Evolutionary conservation across 2,329 filamentous ascomycete genomes (phyloP).

Genomic region (Arthrobotrys megalospora): DNA sequence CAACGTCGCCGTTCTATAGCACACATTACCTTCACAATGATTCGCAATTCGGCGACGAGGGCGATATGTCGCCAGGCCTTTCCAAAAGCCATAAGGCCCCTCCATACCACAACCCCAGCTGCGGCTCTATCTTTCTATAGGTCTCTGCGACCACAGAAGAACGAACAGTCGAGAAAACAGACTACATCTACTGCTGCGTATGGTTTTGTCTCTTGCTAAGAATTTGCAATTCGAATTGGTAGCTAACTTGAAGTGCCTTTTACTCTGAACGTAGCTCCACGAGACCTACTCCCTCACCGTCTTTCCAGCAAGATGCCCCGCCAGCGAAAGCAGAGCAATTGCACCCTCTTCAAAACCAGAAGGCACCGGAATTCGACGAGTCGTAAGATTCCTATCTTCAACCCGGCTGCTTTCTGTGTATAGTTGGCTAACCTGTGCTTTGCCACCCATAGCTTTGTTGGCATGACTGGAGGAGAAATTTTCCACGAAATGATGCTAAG

Average conservation of each 20-base stretch:
- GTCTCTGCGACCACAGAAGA: conserved; percentile 62
- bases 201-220: conserved; percentile 65
- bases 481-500: conserved; percentile 99
- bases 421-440: conserved; percentile 34
- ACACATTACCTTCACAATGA: conserved; percentile 31
- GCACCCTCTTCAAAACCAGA: conserved; percentile 77
- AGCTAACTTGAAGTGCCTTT: conserved; percentile 26
- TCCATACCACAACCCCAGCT: conserved; percentile 69
- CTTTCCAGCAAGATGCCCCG: conserved; percentile 70
- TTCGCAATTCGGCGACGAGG: conserved; percentile 59
- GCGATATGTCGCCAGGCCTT: conserved; percentile 59
- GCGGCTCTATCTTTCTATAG: conserved; percentile 70
- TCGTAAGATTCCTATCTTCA: conserved; percentile 74
- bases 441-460: conserved; percentile 77
- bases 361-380: conserved; percentile 80
- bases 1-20: conserved; percentile 27
- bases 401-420: conserved; percentile 24
- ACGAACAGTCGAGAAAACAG: conserved; percentile 66
- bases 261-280: conserved; percentile 65
- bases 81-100: conserved; percentile 61
- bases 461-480: conserved; percentile 94
- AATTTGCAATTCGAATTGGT: neutral
- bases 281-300: conserved; percentile 66
- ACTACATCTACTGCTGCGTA: conserved; percentile 71
- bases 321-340: conserved; percentile 73